These are phyloP conservation scores for Thelonectria blattea DNA, from an alignment of 2,329 filamentous ascomycete genomes.

Conservation along the genomic window DNA sequence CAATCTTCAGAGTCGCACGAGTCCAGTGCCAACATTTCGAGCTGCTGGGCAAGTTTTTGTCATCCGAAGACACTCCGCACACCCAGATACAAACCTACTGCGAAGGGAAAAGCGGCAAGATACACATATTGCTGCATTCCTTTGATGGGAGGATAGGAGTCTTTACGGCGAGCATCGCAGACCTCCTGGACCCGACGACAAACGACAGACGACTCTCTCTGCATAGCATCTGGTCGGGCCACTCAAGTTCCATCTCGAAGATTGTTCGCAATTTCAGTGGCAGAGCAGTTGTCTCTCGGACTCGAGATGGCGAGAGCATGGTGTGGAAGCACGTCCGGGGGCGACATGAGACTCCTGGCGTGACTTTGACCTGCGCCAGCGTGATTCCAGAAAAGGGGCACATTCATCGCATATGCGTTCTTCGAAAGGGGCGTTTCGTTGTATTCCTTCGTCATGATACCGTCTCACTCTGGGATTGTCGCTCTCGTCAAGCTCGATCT, in stretches of 20 bases:
- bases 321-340: slow-evolving; percentile 76
- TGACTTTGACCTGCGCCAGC: slow-evolving; percentile 67
- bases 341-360: slow-evolving; percentile 45
- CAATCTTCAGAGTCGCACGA: slow-evolving; percentile 87
- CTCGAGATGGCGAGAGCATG: slow-evolving; percentile 77
- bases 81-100: slow-evolving; percentile 78
- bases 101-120: slow-evolving; percentile 64
- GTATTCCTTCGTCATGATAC: slow-evolving; percentile 77
- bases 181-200: slow-evolving; percentile 76
- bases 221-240: slow-evolving; percentile 80
- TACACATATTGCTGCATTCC: slow-evolving; percentile 80
- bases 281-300: slow-evolving; percentile 80
- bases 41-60: slow-evolving; percentile 47
- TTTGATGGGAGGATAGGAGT: slow-evolving; percentile 86
- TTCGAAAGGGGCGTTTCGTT: slow-evolving; percentile 79
- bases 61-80: slow-evolving; percentile 47
- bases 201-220: slow-evolving; percentile 65
- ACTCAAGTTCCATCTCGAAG: slow-evolving; percentile 80
- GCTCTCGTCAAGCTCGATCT: slow-evolving; percentile 61
- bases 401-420: slow-evolving; percentile 80
- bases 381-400: slow-evolving; percentile 70
- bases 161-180: slow-evolving; percentile 78
- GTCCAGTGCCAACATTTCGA: slow-evolving; percentile 65
- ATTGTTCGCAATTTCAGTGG: slow-evolving; percentile 86
- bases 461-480: slow-evolving; percentile 82